Evolutionary conservation across 306 rosid genomes (phyloP).

Genomic region (Sophora flavescens): DNA sequence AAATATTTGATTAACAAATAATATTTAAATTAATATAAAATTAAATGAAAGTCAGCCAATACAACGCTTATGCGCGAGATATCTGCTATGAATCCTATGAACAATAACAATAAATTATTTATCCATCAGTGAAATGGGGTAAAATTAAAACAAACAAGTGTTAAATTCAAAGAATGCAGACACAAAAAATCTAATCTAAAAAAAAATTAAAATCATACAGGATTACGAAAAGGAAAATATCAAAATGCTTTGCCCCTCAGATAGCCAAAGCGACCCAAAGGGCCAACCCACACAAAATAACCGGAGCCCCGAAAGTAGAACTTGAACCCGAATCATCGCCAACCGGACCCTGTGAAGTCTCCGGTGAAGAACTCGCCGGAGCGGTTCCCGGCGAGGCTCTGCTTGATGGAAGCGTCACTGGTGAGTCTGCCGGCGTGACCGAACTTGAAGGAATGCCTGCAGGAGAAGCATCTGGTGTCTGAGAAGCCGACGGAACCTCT

Average conservation of each 20-base stretch:
- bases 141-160: not conserved
- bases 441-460: conserved; percentile 65
- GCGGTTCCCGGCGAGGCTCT: conserved; percentile 57
- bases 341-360: conserved; percentile 54
- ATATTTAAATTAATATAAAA: no score
- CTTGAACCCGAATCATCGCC: conserved; percentile 64
- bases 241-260: conserved; percentile 23
- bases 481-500: conserved; percentile 58
- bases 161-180: not conserved
- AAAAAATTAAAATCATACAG: not conserved
- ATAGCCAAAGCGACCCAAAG: conserved; percentile 60
- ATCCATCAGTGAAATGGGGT: not conserved
- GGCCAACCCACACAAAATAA: conserved; percentile 53
- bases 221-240: not conserved
- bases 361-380: conserved; percentile 68
- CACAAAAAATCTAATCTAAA: not conserved
- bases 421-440: conserved; percentile 58
- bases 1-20: no score
- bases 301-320: conserved; percentile 45
- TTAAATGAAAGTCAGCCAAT: no score
- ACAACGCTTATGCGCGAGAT: no score
- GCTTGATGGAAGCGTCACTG: conserved; percentile 62
- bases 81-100: not conserved
- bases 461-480: conserved; percentile 56
- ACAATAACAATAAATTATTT: conserved; percentile 22